phyloP scores from a whole-genome alignment of 1,284 basidiomycete species.

The Pseudozyma thailandica region DNA sequence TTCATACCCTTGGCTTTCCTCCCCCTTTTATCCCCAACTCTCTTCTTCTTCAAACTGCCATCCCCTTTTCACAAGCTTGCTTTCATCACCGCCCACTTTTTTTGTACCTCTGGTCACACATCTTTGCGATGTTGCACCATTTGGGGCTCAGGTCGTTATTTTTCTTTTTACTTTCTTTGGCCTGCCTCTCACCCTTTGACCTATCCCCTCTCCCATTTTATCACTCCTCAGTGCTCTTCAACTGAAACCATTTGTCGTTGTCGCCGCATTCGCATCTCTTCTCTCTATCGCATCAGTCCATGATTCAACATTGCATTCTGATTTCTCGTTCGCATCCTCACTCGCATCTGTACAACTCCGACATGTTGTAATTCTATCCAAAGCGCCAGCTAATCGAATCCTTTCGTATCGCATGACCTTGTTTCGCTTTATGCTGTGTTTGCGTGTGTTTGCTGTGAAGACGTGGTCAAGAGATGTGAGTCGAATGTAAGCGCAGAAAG shows the following conservation, averaged over 20 bases:
- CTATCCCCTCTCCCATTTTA: not conserved
- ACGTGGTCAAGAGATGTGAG: too few relatives aligned
- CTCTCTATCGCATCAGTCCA: constrained; percentile 36
- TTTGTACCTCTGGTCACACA: not conserved
- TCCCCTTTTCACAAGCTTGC: not conserved
- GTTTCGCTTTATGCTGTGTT: not conserved
- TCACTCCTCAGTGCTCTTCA: constrained; percentile 1
- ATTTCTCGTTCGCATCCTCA: constrained; percentile 36
- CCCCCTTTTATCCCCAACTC: not conserved
- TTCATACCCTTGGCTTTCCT: constrained; percentile 32
- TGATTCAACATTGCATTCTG: constrained; percentile 50
- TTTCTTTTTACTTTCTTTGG: not conserved
- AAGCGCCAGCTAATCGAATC: constrained; percentile 30
- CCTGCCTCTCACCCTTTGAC: not conserved
- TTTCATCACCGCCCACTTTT: constrained; percentile 30
- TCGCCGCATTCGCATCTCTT: constrained; percentile 11
- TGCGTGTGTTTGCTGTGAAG: not conserved
- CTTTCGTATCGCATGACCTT: not conserved
- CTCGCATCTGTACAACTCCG: constrained; percentile 53
- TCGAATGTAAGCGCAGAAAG: too few relatives aligned
- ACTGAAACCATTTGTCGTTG: not conserved
- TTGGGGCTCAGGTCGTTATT: not conserved
- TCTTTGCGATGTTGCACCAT: not conserved
- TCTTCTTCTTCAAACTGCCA: constrained; percentile 2
- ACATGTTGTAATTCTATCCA: constrained; percentile 47